Conservation (phyloP, 2,329 filamentous ascomycete species). For the Neopestalotiopsis sp. region DNA sequence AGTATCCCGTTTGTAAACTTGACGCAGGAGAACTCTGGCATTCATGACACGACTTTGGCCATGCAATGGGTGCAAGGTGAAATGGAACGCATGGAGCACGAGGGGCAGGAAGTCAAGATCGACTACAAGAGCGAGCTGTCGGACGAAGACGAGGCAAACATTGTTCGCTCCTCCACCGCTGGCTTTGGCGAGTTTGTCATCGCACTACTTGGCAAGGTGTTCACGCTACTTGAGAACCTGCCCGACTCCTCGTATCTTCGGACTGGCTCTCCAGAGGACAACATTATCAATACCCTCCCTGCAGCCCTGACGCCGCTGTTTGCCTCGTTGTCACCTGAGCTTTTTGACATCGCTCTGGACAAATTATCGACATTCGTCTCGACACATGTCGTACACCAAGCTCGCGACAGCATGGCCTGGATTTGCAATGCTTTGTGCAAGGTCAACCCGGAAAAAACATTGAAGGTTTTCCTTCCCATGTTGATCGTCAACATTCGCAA, state of each 20-base stretch:
- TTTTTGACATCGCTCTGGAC: slow-evolving; percentile 89
- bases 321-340: slow-evolving; percentile 86
- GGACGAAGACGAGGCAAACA: slow-evolving; percentile 85
- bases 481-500: slow-evolving; percentile 90
- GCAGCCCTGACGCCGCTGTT: slow-evolving; percentile 91
- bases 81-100: slow-evolving; percentile 90
- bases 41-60: slow-evolving; percentile 78
- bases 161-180: slow-evolving; percentile 91
- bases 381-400: slow-evolving; percentile 95
- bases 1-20: slow-evolving; percentile 92
- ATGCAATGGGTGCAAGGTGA: slow-evolving; percentile 94
- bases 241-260: slow-evolving; percentile 89
- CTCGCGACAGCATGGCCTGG: slow-evolving; percentile 97
- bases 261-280: slow-evolving; percentile 92
- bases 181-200: slow-evolving; percentile 92
- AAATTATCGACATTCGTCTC: slow-evolving; percentile 93
- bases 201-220: slow-evolving; percentile 90
- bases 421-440: slow-evolving; percentile 97
- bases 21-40: slow-evolving; percentile 68
- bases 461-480: slow-evolving; percentile 90
- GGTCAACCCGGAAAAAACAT: slow-evolving; percentile 89
- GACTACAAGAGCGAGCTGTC: slow-evolving; percentile 83
- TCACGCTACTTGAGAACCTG: slow-evolving; percentile 92
- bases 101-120: slow-evolving; percentile 83
- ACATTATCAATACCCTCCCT: slow-evolving; percentile 93